These are phyloP conservation scores for Hanseniaspora sp. DNA, from an alignment of 1,139 yeast species.

Conservation along the genomic window DNA sequence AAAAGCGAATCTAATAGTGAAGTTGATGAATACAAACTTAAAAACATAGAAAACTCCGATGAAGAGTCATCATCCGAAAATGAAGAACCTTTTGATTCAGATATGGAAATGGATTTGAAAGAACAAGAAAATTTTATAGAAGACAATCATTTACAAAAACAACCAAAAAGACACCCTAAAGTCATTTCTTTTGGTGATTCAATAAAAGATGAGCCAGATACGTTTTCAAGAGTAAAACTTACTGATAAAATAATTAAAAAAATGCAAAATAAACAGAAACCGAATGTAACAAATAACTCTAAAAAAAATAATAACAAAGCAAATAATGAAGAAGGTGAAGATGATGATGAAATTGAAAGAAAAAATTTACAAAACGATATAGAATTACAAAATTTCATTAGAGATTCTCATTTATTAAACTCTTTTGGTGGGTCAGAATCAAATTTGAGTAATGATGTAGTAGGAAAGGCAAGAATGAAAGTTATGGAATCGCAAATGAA, in stretches of 20 bases:
- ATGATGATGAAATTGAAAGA: constrained; percentile 28
- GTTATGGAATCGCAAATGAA: constrained; percentile 55
- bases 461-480: constrained; percentile 69
- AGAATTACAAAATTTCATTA: constrained; percentile 67
- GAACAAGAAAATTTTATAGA: constrained; percentile 20
- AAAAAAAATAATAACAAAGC: constrained; percentile 12
- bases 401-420: constrained; percentile 76
- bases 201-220: constrained; percentile 28
- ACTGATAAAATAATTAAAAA: constrained; percentile 31
- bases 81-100: constrained; percentile 16
- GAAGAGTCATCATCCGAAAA: constrained; percentile 16
- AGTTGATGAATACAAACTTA: constrained; percentile 22
- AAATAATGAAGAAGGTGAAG: constrained; percentile 25
- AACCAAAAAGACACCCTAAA: constrained; percentile 28
- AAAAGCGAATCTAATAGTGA: constrained; percentile 19
- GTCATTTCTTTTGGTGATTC: constrained; percentile 37
- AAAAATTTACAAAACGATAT: constrained; percentile 65
- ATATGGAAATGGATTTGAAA: constrained; percentile 17
- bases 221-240: not conserved
- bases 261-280: constrained; percentile 29
- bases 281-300: not conserved
- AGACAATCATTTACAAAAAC: no score
- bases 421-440: constrained; percentile 29
- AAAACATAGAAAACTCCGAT: constrained; percentile 17
- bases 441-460: constrained; percentile 39